Percentiles rank a stretch among this genome's conserved stretches.
These are phyloP conservation scores for Ceratorhiza oryzae-sativae DNA, from an alignment of 1,284 basidiomycete genomes.

Conservation along the genomic window DNA sequence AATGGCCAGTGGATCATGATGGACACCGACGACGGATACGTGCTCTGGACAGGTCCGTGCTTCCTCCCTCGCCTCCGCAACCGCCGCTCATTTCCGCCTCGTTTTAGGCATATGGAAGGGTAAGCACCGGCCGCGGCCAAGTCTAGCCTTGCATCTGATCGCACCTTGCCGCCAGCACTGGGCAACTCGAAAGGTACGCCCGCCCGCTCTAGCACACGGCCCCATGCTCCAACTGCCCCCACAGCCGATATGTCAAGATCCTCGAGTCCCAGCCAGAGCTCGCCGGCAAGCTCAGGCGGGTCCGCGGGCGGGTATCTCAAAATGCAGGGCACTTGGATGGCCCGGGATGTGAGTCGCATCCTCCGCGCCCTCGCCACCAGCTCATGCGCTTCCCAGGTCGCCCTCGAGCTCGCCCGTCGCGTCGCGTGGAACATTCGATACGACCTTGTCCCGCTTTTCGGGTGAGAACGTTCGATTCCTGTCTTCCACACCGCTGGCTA, in stretches of 20 bases:
- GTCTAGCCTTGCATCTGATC: conserved; percentile 7
- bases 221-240: neutral
- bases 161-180: conserved; percentile 59
- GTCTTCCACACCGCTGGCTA: conserved; percentile 14
- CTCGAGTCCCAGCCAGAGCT: conserved; percentile 85
- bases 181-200: conserved; percentile 79
- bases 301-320: conserved; percentile 85
- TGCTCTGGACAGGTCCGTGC: conserved; percentile 67
- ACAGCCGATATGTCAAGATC: conserved; percentile 88
- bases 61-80: neutral
- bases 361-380: conserved; percentile 45
- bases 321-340: conserved; percentile 90
- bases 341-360: conserved; percentile 67
- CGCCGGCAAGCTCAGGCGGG: conserved; percentile 75
- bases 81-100: conserved; percentile 17
- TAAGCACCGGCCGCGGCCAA: conserved; percentile 48
- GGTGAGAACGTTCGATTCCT: conserved; percentile 57
- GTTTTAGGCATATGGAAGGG: conserved; percentile 79
- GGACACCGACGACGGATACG: conserved; percentile 86
- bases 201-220: conserved; percentile 6
- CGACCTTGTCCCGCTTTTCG: conserved; percentile 80
- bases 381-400: conserved; percentile 41
- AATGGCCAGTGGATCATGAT: conserved; percentile 93
- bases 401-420: conserved; percentile 48
- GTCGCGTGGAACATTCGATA: conserved; percentile 84